Base-by-base conservation (phyloP, 148 eudicot genomes). In the Mesembryanthemum crystallinum region DNA sequence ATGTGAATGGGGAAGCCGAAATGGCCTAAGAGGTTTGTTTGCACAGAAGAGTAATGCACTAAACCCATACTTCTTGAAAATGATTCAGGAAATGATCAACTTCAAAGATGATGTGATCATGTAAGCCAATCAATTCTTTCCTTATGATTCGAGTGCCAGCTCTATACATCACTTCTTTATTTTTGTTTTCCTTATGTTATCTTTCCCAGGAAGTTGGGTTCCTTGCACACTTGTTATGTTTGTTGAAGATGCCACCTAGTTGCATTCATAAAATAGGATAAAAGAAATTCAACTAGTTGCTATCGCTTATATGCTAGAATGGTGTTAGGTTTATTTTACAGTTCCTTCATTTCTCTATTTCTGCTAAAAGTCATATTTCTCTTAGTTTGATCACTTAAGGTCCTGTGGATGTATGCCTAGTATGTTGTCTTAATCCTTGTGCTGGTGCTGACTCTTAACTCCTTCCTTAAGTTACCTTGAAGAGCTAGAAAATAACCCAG, bases 1-100 rank as follows among this genome's bases (percentile, higher is more conserved):
- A 17, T 90, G 83, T 47, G 99, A 95, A 62, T 95, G 99, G 99
- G 99, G 99, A 63, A 95, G 91, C 71, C 88, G 96, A 71, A 92
- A 83, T 69, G 98, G 94, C 8, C 57, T 95, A 7, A 80, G 86
- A 0, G 59, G 99, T 73, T 72, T 92, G 66, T 92, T 95, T 84
- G 88, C 99, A 25, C 99, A 95, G 67, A 95, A 89, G 79, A 86
- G 32, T 60, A 95, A 95, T 85, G 79, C 80, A 2, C 5, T 91
- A 1, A 91, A 92, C 83, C 98, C 98, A 0, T 85, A 88, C 78
- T 92, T 92, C 59, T 86, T 85, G 98, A 85, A 86, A 81, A 95
- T 95, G 99, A 58, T 95, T 73, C 83, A 71, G 69, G 99, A 92
- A 81, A 85, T 92, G 43, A 21, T 84, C 68, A 88, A 85, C 83